Percentiles rank a stretch among this genome's conserved stretches.
Conservation (phyloP, 1,284 basidiomycete genomes). For the Porogramme epimiltina region DNA sequence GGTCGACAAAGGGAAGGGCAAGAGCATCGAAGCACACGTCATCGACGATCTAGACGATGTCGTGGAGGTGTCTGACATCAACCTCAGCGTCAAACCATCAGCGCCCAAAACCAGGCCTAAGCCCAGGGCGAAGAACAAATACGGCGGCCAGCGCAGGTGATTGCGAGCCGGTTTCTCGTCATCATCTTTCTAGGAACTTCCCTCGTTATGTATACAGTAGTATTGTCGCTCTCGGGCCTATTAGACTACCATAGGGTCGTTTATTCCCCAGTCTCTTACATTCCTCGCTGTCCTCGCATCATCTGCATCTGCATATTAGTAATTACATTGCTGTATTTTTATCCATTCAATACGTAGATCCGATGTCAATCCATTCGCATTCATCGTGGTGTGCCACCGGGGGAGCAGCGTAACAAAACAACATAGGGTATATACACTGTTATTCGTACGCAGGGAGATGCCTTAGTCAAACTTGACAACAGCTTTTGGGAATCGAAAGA, state of each 20-base stretch:
- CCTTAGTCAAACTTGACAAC: too few relatives aligned
- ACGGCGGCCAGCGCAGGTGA: too few relatives aligned
- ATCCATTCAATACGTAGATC: too few relatives aligned
- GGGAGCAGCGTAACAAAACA: too few relatives aligned
- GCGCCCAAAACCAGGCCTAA: slow-evolving; percentile 4
- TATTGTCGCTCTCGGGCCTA: slow-evolving; percentile 11
- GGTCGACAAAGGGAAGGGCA: slow-evolving; percentile 8
- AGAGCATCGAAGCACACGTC: slow-evolving; percentile 34
- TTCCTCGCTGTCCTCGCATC: neutral
- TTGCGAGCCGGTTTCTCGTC: too few relatives aligned
- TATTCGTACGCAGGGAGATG: too few relatives aligned
- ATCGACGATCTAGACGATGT: slow-evolving; percentile 51
- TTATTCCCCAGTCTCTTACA: neutral
- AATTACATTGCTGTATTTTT: slow-evolving; percentile 17
- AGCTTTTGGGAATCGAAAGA: too few relatives aligned
- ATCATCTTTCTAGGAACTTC: neutral
- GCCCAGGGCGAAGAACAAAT: neutral
- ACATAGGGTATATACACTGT: too few relatives aligned
- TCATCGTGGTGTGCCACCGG: too few relatives aligned
- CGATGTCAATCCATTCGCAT: too few relatives aligned
- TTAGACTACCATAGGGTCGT: slow-evolving; percentile 3
- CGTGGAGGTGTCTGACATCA: slow-evolving; percentile 40
- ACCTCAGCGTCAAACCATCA: slow-evolving; percentile 1
- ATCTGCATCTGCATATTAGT: slow-evolving; percentile 3
- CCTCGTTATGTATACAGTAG: slow-evolving; percentile 2